A percentile compares a stretch with the other conserved stretches of the same genome.
Conservation (phyloP, 2,329 filamentous ascomycete genomes). For the Conoideocrella luteorostrata region DNA sequence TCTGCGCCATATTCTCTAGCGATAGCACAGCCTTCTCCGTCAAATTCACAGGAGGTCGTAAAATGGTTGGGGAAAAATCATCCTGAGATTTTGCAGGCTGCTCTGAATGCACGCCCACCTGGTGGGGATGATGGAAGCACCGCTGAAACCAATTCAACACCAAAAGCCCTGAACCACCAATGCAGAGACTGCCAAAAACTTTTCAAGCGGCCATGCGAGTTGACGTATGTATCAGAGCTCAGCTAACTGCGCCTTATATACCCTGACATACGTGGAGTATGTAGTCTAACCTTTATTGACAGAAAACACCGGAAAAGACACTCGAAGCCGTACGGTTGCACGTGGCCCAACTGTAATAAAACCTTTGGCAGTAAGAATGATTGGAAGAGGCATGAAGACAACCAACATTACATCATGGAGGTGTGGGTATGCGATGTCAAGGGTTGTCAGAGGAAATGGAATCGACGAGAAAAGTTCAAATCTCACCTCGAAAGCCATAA, state of each 20-base stretch:
- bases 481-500: conserved; percentile 53
- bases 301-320: conserved; percentile 86
- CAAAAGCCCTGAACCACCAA: conserved; percentile 8
- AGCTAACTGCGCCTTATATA: background rate
- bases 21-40: background rate
- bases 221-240: conserved; percentile 40
- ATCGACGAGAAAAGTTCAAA: conserved; percentile 52
- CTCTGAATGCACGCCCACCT: background rate
- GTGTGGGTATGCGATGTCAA: conserved; percentile 62
- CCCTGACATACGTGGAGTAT: background rate
- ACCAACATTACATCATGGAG: conserved; percentile 66
- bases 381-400: conserved; percentile 85
- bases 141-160: conserved; percentile 1
- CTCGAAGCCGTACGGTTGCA: conserved; percentile 75
- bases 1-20: background rate
- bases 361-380: conserved; percentile 88
- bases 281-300: background rate
- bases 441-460: conserved; percentile 53
- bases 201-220: conserved; percentile 46
- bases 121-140: conserved; percentile 3
- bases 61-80: background rate
- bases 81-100: conserved; percentile 1
- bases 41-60: background rate
- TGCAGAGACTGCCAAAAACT: conserved; percentile 39
- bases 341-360: conserved; percentile 61